Base-by-base conservation (phyloP, 2,329 filamentous ascomycete genomes). In the Penicillium vulpinum region DNA sequence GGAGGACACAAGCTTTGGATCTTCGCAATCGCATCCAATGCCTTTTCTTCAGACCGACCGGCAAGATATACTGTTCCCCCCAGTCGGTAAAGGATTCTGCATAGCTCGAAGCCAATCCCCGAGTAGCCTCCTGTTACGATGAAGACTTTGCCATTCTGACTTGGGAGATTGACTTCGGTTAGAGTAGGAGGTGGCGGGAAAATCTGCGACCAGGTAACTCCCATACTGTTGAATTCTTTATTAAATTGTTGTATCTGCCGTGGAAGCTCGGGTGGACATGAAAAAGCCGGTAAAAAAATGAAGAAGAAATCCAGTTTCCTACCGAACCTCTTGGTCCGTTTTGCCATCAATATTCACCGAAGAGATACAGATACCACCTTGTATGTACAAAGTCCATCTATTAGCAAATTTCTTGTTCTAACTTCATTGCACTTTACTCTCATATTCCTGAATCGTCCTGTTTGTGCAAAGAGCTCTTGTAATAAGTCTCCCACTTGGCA, bases 21-120 rank as follows among this genome's bases (percentile, higher is more conserved):
- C 2, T 65, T 54, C 26, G 66, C 52, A 15, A 78, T 78, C 9
- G 72, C 72, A 16, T 59, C 62, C 8, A 61, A 57, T 18, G 69
- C 68, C 46, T 70, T 72, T 26, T 66, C 62, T 62, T 75, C 41
- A 0, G 64, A 61, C 29, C 62, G 59, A 38, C 63, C 63, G 2
- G 70, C 69, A n/a, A 69, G 45, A 51, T 66, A 69, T 8, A 69
- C 63, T 13, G 49, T 65, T n/a, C 54, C 65, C 29, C 62, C 62
- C 18, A 46, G 33, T 21, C 18, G 31, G 43, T 68, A 69, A 28
- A 70, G 62, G 10, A 70, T 61, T 33, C 59, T 62, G 41, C 56
- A 51, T 8, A 70, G 57, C 41, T 66, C 63, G 11, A 62, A 38
- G 9, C 68, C 68, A n/a, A 70, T 53, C 15, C 68, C 68, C 2